Base-by-base conservation (phyloP, 768 basidiomycete species). In the Trametopsis cervina region DNA sequence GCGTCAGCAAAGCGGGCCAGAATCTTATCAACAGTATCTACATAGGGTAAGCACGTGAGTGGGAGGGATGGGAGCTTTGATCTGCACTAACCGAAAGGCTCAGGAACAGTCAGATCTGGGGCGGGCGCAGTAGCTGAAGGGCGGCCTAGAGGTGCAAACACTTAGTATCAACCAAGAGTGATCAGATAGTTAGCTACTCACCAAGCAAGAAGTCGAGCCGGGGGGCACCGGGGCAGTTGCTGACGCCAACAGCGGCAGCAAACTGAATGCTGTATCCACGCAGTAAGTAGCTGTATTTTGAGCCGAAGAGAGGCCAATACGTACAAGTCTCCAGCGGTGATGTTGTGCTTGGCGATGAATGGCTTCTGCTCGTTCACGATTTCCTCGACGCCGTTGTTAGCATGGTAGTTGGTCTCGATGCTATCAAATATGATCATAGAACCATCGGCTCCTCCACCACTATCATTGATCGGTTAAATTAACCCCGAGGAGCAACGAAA, bases 351-450 rank as follows among this genome's bases (percentile, higher is more conserved):
- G 11, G 50, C 49, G 20, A 69, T 47, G 60, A 74, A 64, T 2
- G 66, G 65, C 22, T 57, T 60, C 44, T 71, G 65, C 36, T 40
- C 5, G 7, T 45, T 23, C 27, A 59, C 54, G 29, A 52, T 58
- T 13, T 69, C 71, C 50, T 73, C 69, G 54, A 60, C 54, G 21
- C 75, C 74, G 22, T 50, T 53, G 54, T 76, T 76, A 4, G 74
- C 72, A 5, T 61, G 56, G 60, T 71, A 77, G 6, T 54, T 48
- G 18, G 67, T 60, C 55, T 77, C 77, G 29, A 68, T 66, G 7
- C 66, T 62, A 20, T 59, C 54, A 61, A 78, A 77, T 1, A 64
- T 60, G 50, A 75, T 66, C 51, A 77, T 70, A 3, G 75, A 77
- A 23, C 75, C 77, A 49, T 78, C 76, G 39, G 62, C 63, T 2